These are phyloP conservation scores for Bocquillonia castaneifolia DNA, from an alignment of 441 rosid genomes.

Conservation along the genomic window DNA sequence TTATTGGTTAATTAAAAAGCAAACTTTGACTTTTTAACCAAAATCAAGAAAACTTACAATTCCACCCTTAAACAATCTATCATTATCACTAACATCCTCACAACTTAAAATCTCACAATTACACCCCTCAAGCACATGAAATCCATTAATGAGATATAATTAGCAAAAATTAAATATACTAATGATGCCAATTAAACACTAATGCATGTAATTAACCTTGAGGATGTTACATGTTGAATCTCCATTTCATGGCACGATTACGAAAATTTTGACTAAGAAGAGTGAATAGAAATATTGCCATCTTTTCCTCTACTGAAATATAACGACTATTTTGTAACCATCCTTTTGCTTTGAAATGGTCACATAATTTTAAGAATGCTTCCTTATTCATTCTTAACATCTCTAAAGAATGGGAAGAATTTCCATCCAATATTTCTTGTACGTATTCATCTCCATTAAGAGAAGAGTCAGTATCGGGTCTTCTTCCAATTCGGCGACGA, in stretches of 20 bases:
- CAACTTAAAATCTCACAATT: too few relatives aligned
- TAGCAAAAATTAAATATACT: too few relatives aligned
- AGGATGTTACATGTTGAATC: too few relatives aligned
- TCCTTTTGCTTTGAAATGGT: neutral
- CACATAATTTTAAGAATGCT: neutral
- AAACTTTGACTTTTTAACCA: too few relatives aligned
- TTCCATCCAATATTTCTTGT: neutral
- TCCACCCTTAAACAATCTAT: too few relatives aligned
- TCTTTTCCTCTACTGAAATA: neutral
- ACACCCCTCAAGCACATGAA: too few relatives aligned
- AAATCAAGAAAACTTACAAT: too few relatives aligned
- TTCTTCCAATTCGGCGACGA: neutral
- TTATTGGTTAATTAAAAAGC: too few relatives aligned
- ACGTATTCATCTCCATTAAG: neutral
- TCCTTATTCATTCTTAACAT: neutral
- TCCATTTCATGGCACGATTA: neutral
- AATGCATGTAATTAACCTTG: too few relatives aligned
- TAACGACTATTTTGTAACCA: neutral
- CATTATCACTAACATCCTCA: too few relatives aligned
- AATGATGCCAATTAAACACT: too few relatives aligned
- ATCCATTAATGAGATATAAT: too few relatives aligned
- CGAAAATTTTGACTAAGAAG: neutral
- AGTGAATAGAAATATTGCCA: slow-evolving; percentile 2
- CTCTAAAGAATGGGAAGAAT: neutral
- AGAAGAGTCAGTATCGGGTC: neutral